Base-by-base conservation (phyloP, 257 asterid species). In the Jacaranda copaia region DNA sequence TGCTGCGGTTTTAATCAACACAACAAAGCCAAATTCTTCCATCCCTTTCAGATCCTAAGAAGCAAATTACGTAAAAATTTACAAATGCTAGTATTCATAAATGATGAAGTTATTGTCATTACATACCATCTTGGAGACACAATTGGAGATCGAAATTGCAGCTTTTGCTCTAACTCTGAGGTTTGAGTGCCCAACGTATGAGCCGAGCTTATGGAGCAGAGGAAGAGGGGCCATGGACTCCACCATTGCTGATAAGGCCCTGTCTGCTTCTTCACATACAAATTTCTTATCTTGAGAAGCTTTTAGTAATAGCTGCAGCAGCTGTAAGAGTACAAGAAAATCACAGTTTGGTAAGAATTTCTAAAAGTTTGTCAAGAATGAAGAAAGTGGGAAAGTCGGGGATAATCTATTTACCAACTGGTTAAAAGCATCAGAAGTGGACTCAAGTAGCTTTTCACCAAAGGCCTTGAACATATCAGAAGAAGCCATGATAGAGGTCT, bases 231-330 rank as follows among this genome's bases (percentile, higher is more conserved):
- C 78, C 84, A 87, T 81, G 60, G 88, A 83, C 58, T 88, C 93
- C 68, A 89, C 93, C 97, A 96, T 84, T 75, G 77, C 77, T 76
- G 82, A 78, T 45, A 91, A 80, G 59, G 97, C 83, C 81, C 48
- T 93, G 63, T 88, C 91, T 72, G 99, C 99, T 83, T 96, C 98
- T 74, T 96, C 99, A 83, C 99, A 96, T 2, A 96, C 99, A 84
- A 96, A 96, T 67, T 91, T 96, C 85, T 96, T 96, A 25, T 93
- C 99, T 79, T 96, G 99, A 46, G 93, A 88, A 68, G 97, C 94
- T 84, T 96, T 96, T 15, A 96, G 89, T 68, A 96, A 77, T 51
- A 96, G 91, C 89, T 96, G 99, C 89, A 96, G 74, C 72, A 93
- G 70, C 99, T 96, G 92, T 3, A 12, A 40, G 16, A 5, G 13